Base-by-base conservation (phyloP, 2,329 filamentous ascomycete genomes). In the Fusarium sp. region DNA sequence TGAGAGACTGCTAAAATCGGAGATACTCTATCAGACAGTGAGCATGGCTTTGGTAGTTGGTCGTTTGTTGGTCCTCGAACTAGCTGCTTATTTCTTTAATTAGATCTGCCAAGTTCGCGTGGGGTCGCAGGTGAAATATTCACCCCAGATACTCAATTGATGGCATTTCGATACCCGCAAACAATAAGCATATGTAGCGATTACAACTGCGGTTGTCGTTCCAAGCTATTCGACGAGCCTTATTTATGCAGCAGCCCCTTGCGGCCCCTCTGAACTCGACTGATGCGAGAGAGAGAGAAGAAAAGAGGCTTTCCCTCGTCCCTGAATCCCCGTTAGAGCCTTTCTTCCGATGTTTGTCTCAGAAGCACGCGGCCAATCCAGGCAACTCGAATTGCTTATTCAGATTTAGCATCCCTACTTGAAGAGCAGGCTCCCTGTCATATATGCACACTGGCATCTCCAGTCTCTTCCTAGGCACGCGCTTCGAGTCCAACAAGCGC, bases 401-500 rank as follows among this genome's bases (percentile, higher is more conserved):
- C 59, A 57, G 47, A 54, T 52, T 57, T 67, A 57, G 59, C 58
- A 69, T 49, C 63, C 29, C 49, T 56, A 54, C 50, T 59, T 58
- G 67, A 65, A 62, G 71, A 43, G 56, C 61, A 51, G 51, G 24
- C 52, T 59, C 69, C 73, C 64, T 75, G 66, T 52, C 58, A 49
- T 30, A 20, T 50, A 30, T 53, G 50, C 50, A 53, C 40, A 50
- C 59, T 71, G 61, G 49, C 45, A 46, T 68, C 51, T 46, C 50
- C 54, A 51, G 34, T 60, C 59, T 53, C 50, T 34, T 30, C 38
- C 27, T 58, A 38, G 57, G 40, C 30, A 59, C 62, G 54, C 57
- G 61, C 54, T 60, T 62, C 62, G 54, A 67, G 63, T 61, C 59
- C 50, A 68, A 60, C 60, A 76, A 75, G 73, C 73, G 64, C 73